These are phyloP conservation scores for Boletus pseudopeckii DNA, from an alignment of 768 basidiomycete species.

Conservation along the genomic window DNA sequence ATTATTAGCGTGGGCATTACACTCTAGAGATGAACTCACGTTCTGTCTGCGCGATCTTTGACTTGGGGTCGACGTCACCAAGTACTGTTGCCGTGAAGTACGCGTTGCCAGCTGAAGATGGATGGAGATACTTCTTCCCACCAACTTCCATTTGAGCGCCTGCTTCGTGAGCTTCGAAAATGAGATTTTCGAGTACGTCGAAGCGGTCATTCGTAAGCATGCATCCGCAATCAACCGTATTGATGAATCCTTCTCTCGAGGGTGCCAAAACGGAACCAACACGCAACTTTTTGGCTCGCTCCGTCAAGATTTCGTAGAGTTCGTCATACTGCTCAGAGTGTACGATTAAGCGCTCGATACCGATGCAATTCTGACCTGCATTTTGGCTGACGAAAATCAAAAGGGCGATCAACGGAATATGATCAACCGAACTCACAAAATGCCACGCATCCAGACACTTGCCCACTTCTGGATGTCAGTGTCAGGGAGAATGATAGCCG, in stretches of 20 bases:
- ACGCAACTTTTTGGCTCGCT: slow-evolving; percentile 69
- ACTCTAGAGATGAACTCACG: slow-evolving; percentile 37
- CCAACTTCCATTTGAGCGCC: slow-evolving; percentile 67
- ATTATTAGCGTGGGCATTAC: slow-evolving; percentile 10
- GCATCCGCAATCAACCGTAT: slow-evolving; percentile 78
- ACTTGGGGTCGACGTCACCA: slow-evolving; percentile 65
- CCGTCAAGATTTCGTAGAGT: slow-evolving; percentile 60
- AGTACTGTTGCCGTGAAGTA: slow-evolving; percentile 90
- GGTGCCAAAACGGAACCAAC: slow-evolving; percentile 70
- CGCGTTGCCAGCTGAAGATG: slow-evolving; percentile 64
- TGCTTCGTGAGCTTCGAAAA: slow-evolving; percentile 60
- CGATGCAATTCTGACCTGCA: slow-evolving; percentile 95
- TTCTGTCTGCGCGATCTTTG: slow-evolving; percentile 80
- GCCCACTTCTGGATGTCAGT: slow-evolving; percentile 81
- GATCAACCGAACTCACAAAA: slow-evolving; percentile 63
- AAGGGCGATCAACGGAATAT: not conserved
- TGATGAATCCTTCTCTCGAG: slow-evolving; percentile 63
- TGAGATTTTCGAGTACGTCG: slow-evolving; percentile 60
- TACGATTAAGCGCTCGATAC: slow-evolving; percentile 90
- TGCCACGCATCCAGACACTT: slow-evolving; percentile 84
- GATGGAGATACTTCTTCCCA: slow-evolving; percentile 63
- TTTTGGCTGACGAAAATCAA: slow-evolving; percentile 61
- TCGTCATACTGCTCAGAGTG: slow-evolving; percentile 74
- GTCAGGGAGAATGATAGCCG: slow-evolving; percentile 81
- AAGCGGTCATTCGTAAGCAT: slow-evolving; percentile 82